These are phyloP conservation scores for Arachnomyces sp. DNA, from an alignment of 2,329 filamentous ascomycete species.

Conservation along the genomic window DNA sequence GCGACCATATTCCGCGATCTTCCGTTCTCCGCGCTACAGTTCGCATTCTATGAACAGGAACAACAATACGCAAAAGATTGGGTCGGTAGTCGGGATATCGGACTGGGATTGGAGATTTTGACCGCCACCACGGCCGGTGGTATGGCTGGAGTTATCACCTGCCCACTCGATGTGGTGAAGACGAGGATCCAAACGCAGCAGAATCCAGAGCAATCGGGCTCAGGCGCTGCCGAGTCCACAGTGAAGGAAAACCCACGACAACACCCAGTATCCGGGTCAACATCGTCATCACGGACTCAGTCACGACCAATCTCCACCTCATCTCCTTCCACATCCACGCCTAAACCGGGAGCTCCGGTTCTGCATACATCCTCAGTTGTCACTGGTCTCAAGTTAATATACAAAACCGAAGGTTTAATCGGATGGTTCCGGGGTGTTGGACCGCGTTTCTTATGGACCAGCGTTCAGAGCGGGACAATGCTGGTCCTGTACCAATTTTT, in stretches of 20 bases:
- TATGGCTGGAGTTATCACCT: constrained; percentile 87
- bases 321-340: constrained; percentile 74
- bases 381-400: constrained; percentile 76
- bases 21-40: constrained; percentile 91
- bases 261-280: constrained; percentile 11
- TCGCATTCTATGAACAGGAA: constrained; percentile 96
- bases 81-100: constrained; percentile 74
- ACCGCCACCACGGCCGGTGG: constrained; percentile 87
- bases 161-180: constrained; percentile 94
- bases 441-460: constrained; percentile 90
- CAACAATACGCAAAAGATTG: constrained; percentile 71
- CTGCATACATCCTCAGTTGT: constrained; percentile 86
- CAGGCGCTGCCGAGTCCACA: constrained; percentile 15
- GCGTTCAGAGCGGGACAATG: constrained; percentile 95
- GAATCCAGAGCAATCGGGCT: constrained; percentile 39
- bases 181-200: constrained; percentile 93
- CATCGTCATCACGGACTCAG: constrained; percentile 33
- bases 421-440: constrained; percentile 95
- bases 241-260: constrained; percentile 24
- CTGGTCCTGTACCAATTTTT: constrained; percentile 88
- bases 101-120: constrained; percentile 71
- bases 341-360: constrained; percentile 66
- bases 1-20: constrained; percentile 90
- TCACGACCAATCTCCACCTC: constrained; percentile 79
- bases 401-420: constrained; percentile 74